A percentile compares a stretch with the other conserved stretches of the same genome.
Conservation (phyloP, 345 rosid species). For the Raphanus sativus region DNA sequence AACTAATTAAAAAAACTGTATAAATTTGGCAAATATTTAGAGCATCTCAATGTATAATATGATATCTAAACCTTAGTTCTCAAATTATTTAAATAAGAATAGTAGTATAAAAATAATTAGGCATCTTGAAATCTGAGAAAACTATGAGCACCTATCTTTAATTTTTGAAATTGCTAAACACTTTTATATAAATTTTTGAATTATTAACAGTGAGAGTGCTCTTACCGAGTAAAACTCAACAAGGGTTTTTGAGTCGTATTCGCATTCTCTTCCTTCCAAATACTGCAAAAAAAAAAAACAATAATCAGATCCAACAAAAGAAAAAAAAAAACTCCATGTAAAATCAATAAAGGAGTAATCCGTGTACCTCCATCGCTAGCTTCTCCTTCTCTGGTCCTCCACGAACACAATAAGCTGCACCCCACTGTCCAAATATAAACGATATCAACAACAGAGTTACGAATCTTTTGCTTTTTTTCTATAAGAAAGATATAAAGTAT, state of each 20-base stretch:
- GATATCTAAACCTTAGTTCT: too few species aligned
- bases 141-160: too few species aligned
- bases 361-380: constrained; percentile 73
- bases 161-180: too few species aligned
- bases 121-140: not conserved
- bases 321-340: not conserved
- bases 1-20: not conserved
- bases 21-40: not conserved
- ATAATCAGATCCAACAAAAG: constrained; percentile 1
- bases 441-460: not conserved
- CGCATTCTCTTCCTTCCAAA: constrained; percentile 86
- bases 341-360: not conserved
- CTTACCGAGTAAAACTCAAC: constrained; percentile 76
- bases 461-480: not conserved
- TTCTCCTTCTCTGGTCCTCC: constrained; percentile 83
- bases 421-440: constrained; percentile 59
- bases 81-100: not conserved
- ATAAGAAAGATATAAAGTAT: not conserved
- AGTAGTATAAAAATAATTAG: not conserved
- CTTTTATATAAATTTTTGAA: too few species aligned
- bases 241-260: constrained; percentile 72
- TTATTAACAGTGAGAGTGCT: not conserved
- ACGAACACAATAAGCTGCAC: constrained; percentile 84
- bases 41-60: not conserved
- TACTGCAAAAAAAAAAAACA: constrained; percentile 47